Base-by-base conservation (phyloP, 106 monocot genomes). In the Vanilla planifolia region DNA sequence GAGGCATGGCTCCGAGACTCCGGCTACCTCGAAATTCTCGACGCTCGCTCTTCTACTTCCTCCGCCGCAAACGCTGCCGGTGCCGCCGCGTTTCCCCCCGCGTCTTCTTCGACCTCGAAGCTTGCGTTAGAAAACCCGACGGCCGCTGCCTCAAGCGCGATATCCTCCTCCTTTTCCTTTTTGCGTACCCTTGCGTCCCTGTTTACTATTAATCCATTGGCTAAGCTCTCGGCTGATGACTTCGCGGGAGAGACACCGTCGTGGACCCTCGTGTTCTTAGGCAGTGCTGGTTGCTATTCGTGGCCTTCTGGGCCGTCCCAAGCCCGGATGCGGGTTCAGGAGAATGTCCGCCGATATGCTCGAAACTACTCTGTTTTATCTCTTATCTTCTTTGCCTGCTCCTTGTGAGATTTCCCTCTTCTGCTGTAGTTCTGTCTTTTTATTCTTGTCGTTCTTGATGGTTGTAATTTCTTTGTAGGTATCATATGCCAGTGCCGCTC, bases 1-100 rank as follows among this genome's bases (percentile, higher is more conserved):
- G 86, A 96, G 70, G 43, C 78, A 3, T 96, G 91, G 96, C 91
- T 96, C 48, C 87, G 91, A 8, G 96, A 96, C 56, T 47, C 81
- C 56, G 96, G 91, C 78, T 91, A 86, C 62, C 91, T 91, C 69
- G 75, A 91, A 47, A 27, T 87, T 59, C 86, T 96, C 72, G 89
- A 94, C 71, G 65, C 75, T 17, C 73, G 60, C 60, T 46, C 79
- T 73, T 26, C 72, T 59, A 6, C 43, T 42, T 43, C 24, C 63
- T 11, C 75, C 24, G 15, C 76, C 47, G n/a, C n/a, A n/a, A n/a
- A n/a, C n/a, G n/a, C n/a, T n/a, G n/a, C n/a, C n/a, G n/a, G n/a
- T n/a, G 0, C 59, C 24, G 3, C 15, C 56, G 0, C 69, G 21
- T 25, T 44, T 28, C 20, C 62, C n/a, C 8, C 75, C 4, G 16